phyloP scores from a whole-genome alignment of 495 filamentous ascomycete genomes.

The Talaromyces proteolyticus region DNA sequence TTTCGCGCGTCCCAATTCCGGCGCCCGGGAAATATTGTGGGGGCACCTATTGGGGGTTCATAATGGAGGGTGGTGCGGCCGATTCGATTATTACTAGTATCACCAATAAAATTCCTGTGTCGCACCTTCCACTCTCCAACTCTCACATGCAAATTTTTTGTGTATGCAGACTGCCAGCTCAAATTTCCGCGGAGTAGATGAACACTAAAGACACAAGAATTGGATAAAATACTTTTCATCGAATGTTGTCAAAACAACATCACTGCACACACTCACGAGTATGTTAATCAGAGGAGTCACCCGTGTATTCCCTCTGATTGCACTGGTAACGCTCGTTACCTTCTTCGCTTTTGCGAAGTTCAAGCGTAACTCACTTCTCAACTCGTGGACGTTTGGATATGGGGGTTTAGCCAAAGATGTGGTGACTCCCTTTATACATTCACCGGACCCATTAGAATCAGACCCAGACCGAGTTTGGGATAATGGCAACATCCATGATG shows the following conservation, averaged over 20 bases:
- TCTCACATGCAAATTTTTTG: too few species aligned
- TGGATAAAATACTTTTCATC: not conserved
- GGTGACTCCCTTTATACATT: not conserved
- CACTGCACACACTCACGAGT: not conserved
- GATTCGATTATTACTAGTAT: too few species aligned
- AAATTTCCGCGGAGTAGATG: too few species aligned
- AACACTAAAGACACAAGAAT: not conserved
- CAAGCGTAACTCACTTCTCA: not conserved
- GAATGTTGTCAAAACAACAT: not conserved
- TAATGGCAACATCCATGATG: not conserved
- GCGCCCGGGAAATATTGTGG: too few species aligned
- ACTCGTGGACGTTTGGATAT: not conserved
- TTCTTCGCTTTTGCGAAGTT: not conserved
- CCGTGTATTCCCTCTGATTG: not conserved
- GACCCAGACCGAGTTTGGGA: not conserved
- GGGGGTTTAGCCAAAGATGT: not conserved
- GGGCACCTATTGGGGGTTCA: not conserved
- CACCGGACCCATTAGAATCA: not conserved
- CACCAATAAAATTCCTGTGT: too few species aligned
- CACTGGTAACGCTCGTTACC: not conserved
- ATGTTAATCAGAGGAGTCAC: conserved; percentile 5
- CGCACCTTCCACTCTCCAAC: too few species aligned
- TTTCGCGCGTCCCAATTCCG: not conserved
- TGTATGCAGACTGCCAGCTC: too few species aligned
- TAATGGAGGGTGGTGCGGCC: not conserved